A percentile compares a stretch with the other conserved stretches of the same genome.
Conservation (phyloP, 371 early-diverging fungal genomes). For the Lichtheimia corymbifera region DNA sequence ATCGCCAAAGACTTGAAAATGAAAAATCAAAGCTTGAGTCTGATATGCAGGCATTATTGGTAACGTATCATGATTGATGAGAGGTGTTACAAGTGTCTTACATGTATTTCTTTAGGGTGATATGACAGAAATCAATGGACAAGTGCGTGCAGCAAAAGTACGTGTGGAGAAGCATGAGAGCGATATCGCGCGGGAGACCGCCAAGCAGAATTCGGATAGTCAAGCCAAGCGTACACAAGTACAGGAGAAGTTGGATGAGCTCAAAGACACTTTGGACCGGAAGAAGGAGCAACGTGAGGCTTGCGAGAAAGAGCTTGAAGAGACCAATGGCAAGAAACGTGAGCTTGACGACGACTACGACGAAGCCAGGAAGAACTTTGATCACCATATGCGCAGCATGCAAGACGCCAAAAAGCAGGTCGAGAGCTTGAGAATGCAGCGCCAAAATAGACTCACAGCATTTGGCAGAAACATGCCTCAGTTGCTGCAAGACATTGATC, state of each 20-base stretch:
- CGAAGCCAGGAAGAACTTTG: constrained; percentile 11
- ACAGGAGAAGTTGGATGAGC: constrained; percentile 42
- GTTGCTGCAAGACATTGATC: constrained; percentile 64
- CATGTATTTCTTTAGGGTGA: constrained; percentile 13
- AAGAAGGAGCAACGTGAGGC: constrained; percentile 2
- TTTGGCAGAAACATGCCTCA: constrained; percentile 75
- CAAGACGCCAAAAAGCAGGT: constrained; percentile 5
- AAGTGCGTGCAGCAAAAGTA: constrained; percentile 19
- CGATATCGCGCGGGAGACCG: constrained; percentile 27
- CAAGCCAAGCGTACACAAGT: constrained; percentile 32
- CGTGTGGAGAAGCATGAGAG: constrained; percentile 23
- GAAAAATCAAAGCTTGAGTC: background rate
- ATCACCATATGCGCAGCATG: background rate
- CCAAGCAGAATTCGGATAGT: constrained; percentile 30
- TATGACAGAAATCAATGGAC: constrained; percentile 22
- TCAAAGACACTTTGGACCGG: constrained; percentile 20
- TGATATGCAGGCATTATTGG: background rate
- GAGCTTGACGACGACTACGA: background rate
- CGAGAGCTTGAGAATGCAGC: constrained; percentile 48
- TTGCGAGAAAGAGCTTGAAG: background rate
- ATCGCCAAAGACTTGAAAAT: background rate
- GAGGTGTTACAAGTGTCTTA: too few relatives aligned
- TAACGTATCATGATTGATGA: background rate
- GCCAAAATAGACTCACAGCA: constrained; percentile 64
- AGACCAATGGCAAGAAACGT: background rate